Percentiles rank a stretch among this genome's conserved stretches.
These are phyloP conservation scores for Eucalyptus erythrocorys DNA, from an alignment of 345 rosid genomes.

Conservation along the genomic window DNA sequence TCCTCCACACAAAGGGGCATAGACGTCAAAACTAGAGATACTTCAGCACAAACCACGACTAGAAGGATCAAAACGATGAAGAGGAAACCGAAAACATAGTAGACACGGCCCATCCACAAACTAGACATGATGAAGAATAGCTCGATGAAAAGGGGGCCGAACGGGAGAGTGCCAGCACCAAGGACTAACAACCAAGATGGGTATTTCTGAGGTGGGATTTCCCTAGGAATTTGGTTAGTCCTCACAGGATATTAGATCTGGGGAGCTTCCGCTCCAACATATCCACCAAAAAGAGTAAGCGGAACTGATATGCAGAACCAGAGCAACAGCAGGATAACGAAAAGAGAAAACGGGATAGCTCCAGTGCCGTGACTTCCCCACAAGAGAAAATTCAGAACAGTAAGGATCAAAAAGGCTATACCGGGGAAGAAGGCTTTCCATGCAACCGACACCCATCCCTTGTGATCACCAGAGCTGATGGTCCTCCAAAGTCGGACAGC, in stretches of 20 bases:
- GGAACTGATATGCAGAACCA: constrained; percentile 19
- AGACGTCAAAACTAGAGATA: constrained; percentile 11
- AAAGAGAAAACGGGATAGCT: constrained; percentile 11
- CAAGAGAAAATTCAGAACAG: constrained; percentile 2
- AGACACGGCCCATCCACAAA: constrained; percentile 15
- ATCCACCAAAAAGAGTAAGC: constrained; percentile 10
- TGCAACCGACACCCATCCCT: constrained; percentile 7
- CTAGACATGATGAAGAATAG: constrained; percentile 15
- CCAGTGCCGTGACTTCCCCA: constrained; percentile 13
- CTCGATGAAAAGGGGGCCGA: constrained; percentile 5
- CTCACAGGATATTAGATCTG: constrained; percentile 8
- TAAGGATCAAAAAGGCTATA: constrained; percentile 5
- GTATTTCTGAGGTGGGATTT: constrained; percentile 9
- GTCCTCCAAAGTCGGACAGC: constrained; percentile 13
- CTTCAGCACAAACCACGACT: constrained; percentile 11
- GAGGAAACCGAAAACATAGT: constrained; percentile 14
- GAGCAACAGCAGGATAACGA: constrained; percentile 4
- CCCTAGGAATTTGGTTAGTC: constrained; percentile 9
- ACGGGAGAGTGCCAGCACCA: constrained; percentile 5
- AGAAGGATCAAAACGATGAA: constrained; percentile 6
- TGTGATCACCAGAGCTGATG: constrained; percentile 5
- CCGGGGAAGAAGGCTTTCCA: constrained; percentile 11
- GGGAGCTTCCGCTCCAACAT: constrained; percentile 12
- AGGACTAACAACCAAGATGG: constrained; percentile 7
- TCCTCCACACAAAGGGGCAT: constrained; percentile 15